phyloP scores from a whole-genome alignment of 805 yeast species.

The Myxozyma melibiosi region DNA sequence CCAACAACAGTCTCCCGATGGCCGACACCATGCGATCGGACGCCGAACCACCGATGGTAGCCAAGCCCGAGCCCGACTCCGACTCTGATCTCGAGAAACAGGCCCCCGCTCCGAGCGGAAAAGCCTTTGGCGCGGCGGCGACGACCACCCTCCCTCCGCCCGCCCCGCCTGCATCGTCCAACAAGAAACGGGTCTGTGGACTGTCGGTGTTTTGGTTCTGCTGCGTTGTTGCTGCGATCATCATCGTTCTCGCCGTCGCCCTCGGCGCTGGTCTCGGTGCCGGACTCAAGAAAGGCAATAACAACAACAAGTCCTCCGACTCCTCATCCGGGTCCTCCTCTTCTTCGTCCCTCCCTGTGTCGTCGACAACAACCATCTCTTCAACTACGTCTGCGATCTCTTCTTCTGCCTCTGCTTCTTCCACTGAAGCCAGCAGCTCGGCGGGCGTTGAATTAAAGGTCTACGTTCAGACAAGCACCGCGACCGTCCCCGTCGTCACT shows the following conservation, averaged over 20 bases:
- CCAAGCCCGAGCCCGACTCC: too few species aligned
- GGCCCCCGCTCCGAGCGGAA: too few species aligned
- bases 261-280: slow-evolving; percentile 3
- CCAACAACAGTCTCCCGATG: too few species aligned
- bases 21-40: too few species aligned
- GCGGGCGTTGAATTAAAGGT: too few species aligned
- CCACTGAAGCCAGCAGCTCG: neutral
- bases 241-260: slow-evolving; percentile 5
- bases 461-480: neutral
- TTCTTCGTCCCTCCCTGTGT: neutral
- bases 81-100: too few species aligned
- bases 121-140: too few species aligned
- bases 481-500: neutral
- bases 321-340: neutral
- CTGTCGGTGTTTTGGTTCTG: neutral
- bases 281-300: slow-evolving; percentile 4
- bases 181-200: slow-evolving; percentile 11
- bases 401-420: neutral
- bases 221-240: neutral
- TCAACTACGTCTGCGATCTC: neutral
- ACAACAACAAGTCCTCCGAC: neutral
- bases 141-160: too few species aligned
- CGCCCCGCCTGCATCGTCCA: too few species aligned
- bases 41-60: too few species aligned
- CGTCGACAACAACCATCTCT: neutral